These are phyloP conservation scores for Ogataea polymorpha DNA, from an alignment of 805 yeast species.

Conservation along the genomic window DNA sequence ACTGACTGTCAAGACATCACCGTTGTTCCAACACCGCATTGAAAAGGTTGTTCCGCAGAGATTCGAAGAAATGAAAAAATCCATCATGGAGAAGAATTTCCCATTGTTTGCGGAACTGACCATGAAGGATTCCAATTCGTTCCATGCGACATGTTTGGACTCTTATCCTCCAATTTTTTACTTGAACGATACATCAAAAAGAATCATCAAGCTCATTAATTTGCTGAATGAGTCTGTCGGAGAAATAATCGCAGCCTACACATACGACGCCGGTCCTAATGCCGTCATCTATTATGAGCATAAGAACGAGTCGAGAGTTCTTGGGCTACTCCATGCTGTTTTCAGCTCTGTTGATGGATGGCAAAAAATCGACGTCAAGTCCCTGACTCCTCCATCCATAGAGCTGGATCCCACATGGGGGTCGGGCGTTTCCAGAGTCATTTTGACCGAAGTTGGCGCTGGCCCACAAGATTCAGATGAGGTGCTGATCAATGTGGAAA, in stretches of 20 bases:
- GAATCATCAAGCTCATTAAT: slow-evolving; percentile 75
- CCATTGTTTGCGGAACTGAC: slow-evolving; percentile 81
- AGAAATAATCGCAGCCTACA: slow-evolving; percentile 83
- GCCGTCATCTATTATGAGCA: slow-evolving; percentile 89
- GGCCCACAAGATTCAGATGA: slow-evolving; percentile 72
- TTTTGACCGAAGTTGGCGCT: slow-evolving; percentile 80
- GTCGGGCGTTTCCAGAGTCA: slow-evolving; percentile 75
- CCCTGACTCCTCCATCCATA: slow-evolving; percentile 18
- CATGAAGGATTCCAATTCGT: slow-evolving; percentile 94
- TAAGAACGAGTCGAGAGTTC: slow-evolving; percentile 67
- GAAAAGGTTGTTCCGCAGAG: slow-evolving; percentile 81
- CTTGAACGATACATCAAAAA: slow-evolving; percentile 85
- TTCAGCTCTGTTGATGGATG: slow-evolving; percentile 69
- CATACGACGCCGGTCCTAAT: slow-evolving; percentile 99
- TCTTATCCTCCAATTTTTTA: slow-evolving; percentile 94
- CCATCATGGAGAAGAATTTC: slow-evolving; percentile 76
- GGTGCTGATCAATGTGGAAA: slow-evolving; percentile 49
- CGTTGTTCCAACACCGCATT: slow-evolving; percentile 78
- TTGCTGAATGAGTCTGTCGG: slow-evolving; percentile 67
- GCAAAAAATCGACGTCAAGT: slow-evolving; percentile 36
- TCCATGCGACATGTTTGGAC: slow-evolving; percentile 97
- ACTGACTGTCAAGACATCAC: slow-evolving; percentile 84
- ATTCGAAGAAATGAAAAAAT: slow-evolving; percentile 73
- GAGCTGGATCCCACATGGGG: slow-evolving; percentile 31
- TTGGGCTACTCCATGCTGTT: slow-evolving; percentile 63